A percentile compares a stretch with the other conserved stretches of the same genome.
Evolutionary conservation across 352 stramenopile species (phyloP).

Genomic region (Phytophthora agathidicida): DNA sequence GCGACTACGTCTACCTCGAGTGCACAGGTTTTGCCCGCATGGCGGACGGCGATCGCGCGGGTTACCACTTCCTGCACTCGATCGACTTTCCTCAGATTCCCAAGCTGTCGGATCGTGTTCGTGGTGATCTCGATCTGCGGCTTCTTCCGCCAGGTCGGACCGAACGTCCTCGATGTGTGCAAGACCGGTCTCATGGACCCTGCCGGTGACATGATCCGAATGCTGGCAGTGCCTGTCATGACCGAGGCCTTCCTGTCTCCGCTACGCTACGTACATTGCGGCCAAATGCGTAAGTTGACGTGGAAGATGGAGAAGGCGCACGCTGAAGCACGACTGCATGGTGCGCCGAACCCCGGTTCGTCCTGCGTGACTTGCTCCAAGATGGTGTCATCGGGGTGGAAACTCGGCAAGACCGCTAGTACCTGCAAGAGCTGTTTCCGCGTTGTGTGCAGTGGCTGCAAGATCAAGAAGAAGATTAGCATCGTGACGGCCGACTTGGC

Average conservation of each 20-base stretch:
- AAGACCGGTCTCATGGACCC: constrained; percentile 41
- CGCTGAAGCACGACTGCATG: constrained; percentile 27
- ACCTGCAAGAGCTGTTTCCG: constrained; percentile 42
- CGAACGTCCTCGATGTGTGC: constrained; percentile 56
- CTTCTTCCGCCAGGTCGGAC: constrained; percentile 51
- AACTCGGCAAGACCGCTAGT: constrained; percentile 26
- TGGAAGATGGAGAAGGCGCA: constrained; percentile 53
- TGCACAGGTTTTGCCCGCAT: constrained; percentile 46
- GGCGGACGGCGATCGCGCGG: constrained; percentile 50
- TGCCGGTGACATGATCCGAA: constrained; percentile 44
- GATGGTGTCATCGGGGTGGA: constrained; percentile 24
- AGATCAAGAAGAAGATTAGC: constrained; percentile 48
- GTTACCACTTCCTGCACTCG: constrained; percentile 70
- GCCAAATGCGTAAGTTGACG: constrained; percentile 68
- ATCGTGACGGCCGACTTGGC: constrained; percentile 40
- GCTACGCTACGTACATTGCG: constrained; percentile 44
- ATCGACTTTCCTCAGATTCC: constrained; percentile 52
- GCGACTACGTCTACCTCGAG: constrained; percentile 66
- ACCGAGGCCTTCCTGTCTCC: constrained; percentile 44
- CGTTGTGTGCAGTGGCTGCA: constrained; percentile 36
- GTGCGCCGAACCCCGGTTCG: constrained; percentile 24
- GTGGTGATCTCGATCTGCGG: constrained; percentile 52
- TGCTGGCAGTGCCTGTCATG: constrained; percentile 38
- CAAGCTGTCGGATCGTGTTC: constrained; percentile 37
- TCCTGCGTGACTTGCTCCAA: constrained; percentile 32